These are phyloP conservation scores for Phytopythium montanum DNA, from an alignment of 352 stramenopile species.

Conservation along the genomic window DNA sequence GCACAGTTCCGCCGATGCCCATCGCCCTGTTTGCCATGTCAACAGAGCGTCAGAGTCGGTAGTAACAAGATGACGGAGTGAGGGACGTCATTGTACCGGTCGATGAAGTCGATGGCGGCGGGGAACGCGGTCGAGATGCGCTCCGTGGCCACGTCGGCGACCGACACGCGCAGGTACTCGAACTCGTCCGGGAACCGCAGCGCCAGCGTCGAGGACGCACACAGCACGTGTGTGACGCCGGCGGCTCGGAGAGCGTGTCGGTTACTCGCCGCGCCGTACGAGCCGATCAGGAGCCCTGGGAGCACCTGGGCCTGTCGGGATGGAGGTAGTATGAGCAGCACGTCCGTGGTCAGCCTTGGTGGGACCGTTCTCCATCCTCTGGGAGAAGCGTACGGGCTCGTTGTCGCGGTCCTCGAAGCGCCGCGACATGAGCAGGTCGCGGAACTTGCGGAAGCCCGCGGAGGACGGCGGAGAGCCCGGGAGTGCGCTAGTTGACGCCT, in stretches of 20 bases:
- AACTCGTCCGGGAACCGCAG: conserved; percentile 45
- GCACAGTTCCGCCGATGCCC: conserved; percentile 35
- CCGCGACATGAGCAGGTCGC: conserved; percentile 50
- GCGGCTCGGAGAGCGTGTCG: conserved; percentile 25
- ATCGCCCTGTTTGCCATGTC: conserved; percentile 25
- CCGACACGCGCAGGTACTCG: conserved; percentile 43
- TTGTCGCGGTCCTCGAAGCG: conserved; percentile 44
- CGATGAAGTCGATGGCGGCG: conserved; percentile 50
- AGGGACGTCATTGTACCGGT: conserved; percentile 27
- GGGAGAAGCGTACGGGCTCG: conserved; percentile 19
- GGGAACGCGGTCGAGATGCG: conserved; percentile 46
- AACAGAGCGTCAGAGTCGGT: too few species aligned
- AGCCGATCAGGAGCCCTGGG: conserved; percentile 60
- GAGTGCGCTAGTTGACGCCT: background rate
- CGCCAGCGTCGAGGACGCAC: conserved; percentile 38
- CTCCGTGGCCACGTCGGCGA: conserved; percentile 41
- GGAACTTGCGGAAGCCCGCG: conserved; percentile 52
- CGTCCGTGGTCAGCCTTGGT: too few species aligned
- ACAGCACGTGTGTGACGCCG: conserved; percentile 60
- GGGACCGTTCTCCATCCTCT: too few species aligned
- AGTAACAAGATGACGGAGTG: too few species aligned
- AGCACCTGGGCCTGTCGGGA: conserved; percentile 22
- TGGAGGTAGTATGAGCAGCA: background rate
- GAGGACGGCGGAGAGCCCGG: background rate
- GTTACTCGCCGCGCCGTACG: conserved; percentile 60